Conservation (phyloP, 176 grass and related monocot species). For the Dactylis glomerata region DNA sequence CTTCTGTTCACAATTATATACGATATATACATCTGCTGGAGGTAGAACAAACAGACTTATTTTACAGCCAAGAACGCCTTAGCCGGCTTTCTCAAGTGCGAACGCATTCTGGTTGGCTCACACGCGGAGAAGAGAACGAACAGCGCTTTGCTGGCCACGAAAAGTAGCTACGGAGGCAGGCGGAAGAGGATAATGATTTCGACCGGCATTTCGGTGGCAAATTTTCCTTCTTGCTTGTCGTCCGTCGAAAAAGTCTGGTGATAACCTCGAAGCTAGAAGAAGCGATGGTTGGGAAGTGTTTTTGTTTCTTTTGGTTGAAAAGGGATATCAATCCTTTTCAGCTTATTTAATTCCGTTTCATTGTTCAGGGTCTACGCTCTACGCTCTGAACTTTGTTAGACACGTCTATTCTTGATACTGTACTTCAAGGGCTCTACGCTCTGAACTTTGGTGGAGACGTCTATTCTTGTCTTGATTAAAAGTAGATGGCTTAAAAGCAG, state of each 20-base stretch:
- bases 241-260: neutral
- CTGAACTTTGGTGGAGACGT: too few relatives aligned
- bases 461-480: too few relatives aligned
- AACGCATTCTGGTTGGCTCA: neutral
- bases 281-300: neutral
- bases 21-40: neutral
- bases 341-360: too few relatives aligned
- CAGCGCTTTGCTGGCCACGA: neutral
- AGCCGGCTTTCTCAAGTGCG: neutral
- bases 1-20: neutral
- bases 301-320: neutral
- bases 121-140: neutral
- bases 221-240: neutral
- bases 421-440: too few relatives aligned
- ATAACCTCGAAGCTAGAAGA: neutral
- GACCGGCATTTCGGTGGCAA: neutral
- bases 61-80: neutral
- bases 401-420: too few relatives aligned
- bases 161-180: neutral
- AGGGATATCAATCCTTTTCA: neutral
- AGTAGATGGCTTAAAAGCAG: too few relatives aligned
- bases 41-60: neutral
- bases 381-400: too few relatives aligned
- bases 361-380: too few relatives aligned
- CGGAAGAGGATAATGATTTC: slow-evolving; percentile 17